Conservation (phyloP, 192 early-diverging fungal genomes). For the Entomortierella beljakovae region DNA sequence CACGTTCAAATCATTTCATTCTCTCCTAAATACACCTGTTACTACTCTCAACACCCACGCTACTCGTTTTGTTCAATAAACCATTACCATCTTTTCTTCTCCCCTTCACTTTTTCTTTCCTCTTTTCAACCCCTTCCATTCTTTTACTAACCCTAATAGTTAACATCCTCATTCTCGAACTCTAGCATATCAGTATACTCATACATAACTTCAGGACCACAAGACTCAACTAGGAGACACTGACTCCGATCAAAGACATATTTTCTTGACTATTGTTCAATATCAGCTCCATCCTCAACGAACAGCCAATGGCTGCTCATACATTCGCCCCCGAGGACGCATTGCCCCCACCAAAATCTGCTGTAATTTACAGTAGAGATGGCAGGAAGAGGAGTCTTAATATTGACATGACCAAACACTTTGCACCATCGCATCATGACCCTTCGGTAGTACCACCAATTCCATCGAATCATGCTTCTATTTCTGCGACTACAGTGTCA, state of each 20-base stretch:
- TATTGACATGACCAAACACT: constrained; percentile 49
- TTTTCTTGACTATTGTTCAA: too few relatives aligned
- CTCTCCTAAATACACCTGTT: too few relatives aligned
- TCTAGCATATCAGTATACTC: neutral
- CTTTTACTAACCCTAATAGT: neutral
- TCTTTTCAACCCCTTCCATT: neutral
- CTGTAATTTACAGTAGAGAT: constrained; percentile 56
- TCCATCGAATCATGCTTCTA: constrained; percentile 13
- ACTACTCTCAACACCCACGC: too few relatives aligned
- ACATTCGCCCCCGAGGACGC: constrained; percentile 56
- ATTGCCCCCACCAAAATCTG: constrained; percentile 55
- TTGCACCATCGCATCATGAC: constrained; percentile 35
- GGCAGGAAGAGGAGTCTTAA: constrained; percentile 56
- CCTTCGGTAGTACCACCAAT: constrained; percentile 23
- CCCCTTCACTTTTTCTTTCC: neutral
- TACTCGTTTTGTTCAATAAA: neutral
- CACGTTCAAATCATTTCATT: too few relatives aligned
- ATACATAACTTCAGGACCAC: neutral
- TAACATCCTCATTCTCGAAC: neutral
- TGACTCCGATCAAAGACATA: neutral
- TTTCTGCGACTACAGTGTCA: neutral
- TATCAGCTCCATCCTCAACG: neutral
- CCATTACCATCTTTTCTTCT: too few relatives aligned
- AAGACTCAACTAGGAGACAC: constrained; percentile 1
- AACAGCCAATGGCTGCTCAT: constrained; percentile 41